Evolutionary conservation across 202 grass and related monocot genomes (phyloP).

Genomic region (Musa balbisiana): DNA sequence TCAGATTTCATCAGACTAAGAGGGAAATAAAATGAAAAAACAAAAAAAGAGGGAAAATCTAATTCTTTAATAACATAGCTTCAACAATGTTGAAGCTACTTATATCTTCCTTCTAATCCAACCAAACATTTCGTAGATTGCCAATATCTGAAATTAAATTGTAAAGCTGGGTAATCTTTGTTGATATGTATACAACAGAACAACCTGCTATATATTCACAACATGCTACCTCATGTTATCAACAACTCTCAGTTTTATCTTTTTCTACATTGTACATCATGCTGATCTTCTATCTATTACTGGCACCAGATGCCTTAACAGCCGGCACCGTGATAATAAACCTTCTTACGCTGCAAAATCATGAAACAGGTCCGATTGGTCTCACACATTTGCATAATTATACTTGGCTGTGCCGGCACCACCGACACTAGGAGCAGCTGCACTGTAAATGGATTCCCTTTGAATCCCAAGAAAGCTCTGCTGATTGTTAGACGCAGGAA

Average conservation of each 20-base stretch:
- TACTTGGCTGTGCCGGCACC: constrained; percentile 44
- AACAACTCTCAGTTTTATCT: neutral
- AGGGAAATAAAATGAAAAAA: too few species aligned
- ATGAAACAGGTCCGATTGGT: constrained; percentile 70
- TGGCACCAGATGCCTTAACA: neutral
- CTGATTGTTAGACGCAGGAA: constrained; percentile 34
- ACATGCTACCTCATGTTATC: neutral
- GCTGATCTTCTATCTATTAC: neutral
- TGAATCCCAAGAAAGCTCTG: constrained; percentile 32
- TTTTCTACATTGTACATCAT: neutral
- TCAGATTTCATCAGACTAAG: too few species aligned
- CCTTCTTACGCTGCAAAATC: constrained; percentile 69
- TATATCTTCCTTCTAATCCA: too few species aligned
- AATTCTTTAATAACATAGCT: too few species aligned
- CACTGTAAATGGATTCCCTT: constrained; percentile 36
- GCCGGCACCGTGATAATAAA: neutral
- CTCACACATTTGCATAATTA: constrained; percentile 55
- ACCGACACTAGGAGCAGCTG: constrained; percentile 16
- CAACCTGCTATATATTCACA: neutral
- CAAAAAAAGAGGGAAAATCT: too few species aligned
- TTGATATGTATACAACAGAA: too few species aligned
- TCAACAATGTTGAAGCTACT: too few species aligned
- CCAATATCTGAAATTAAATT: too few species aligned
- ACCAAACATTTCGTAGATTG: too few species aligned
- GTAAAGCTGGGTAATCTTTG: too few species aligned